Conservation (phyloP, 1,284 basidiomycete genomes). For the Inonotus hispidus region DNA sequence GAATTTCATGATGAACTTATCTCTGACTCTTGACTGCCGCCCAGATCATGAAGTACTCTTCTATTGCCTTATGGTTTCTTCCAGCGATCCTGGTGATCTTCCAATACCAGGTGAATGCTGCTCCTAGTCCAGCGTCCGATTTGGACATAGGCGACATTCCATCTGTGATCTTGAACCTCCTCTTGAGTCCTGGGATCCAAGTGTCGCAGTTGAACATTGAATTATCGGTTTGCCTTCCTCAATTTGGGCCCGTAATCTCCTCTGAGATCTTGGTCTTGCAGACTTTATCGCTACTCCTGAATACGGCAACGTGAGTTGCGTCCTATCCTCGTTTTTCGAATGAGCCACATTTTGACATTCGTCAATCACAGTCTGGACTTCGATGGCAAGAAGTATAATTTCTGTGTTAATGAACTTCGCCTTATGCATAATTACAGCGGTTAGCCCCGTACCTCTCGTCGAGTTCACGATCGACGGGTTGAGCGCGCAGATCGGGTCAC, state of each 20-base stretch:
- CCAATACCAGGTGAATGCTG: neutral
- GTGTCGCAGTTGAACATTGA: conserved; percentile 8
- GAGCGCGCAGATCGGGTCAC: conserved; percentile 5
- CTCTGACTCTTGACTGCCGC: neutral
- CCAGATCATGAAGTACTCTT: conserved; percentile 5
- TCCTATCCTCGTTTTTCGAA: neutral
- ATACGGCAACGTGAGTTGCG: conserved; percentile 13
- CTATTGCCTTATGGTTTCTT: neutral
- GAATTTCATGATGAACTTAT: neutral
- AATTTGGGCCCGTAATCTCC: neutral
- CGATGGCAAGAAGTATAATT: conserved; percentile 2
- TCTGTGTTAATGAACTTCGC: neutral
- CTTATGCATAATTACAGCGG: neutral
- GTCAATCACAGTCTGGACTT: conserved; percentile 9
- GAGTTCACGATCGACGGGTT: conserved; percentile 12
- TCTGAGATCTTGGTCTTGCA: neutral
- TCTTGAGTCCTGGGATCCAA: conserved; percentile 12
- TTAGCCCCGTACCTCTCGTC: conserved; percentile 9
- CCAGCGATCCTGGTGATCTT: neutral
- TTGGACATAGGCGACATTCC: conserved; percentile 11
- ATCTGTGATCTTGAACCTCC: conserved; percentile 5
- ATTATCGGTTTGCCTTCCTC: conserved; percentile 5
- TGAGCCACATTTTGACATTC: neutral
- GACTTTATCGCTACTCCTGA: conserved; percentile 10
- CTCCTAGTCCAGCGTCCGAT: neutral